Evolutionary conservation across 768 basidiomycete genomes (phyloP), one percentile per base, ranked within the genome.

Genomic region (Cytidiella melzeri): DNA sequence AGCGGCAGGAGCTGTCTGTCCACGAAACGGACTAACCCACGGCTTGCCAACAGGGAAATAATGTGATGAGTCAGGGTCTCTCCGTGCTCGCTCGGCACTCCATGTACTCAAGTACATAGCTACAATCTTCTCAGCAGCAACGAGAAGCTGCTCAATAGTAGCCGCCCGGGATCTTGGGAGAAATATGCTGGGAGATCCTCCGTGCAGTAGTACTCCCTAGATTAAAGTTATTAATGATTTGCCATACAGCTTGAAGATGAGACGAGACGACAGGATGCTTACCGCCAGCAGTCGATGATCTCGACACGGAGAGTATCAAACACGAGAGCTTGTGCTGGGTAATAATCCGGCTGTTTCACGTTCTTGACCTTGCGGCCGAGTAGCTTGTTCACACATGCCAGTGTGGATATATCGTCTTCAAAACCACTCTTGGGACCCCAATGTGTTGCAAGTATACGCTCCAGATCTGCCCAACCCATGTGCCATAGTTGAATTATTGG

Each of bases 391-490:
- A 45, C 23, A 40, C 28, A 45, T n/a, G 43, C 42, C 25, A 51
- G 38, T 11, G 43, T 37, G 10, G 34, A 44, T 5, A 19, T n/a
- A 23, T 44, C 50, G 3, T 36, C 12, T n/a, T n/a, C n/a, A n/a
- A n/a, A n/a, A n/a, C n/a, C n/a, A 11, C 3, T 45, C 5, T 24
- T 7, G 2, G 5, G 4, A 21, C 50, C 34, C 50, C 43, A 51
- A 24, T 51, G 30, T 5, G 50, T 51, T 2, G 23, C 15, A 19
- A 51, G 34, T 4, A 51, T 34, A 3, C 34, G 43, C 36, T 51
- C 43, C 20, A 51, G 23, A 27, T 45, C 43, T 9, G 50, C 27
- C 43, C 30, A 51, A 9, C 43, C 43, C 50, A 51, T 45, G 36
- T 51, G 50, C n/a, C n/a, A n/a, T n/a, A n/a, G n/a, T n/a, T n/a